phyloP scores from a whole-genome alignment of 345 rosid genomes.

The Heritiera fomes region DNA sequence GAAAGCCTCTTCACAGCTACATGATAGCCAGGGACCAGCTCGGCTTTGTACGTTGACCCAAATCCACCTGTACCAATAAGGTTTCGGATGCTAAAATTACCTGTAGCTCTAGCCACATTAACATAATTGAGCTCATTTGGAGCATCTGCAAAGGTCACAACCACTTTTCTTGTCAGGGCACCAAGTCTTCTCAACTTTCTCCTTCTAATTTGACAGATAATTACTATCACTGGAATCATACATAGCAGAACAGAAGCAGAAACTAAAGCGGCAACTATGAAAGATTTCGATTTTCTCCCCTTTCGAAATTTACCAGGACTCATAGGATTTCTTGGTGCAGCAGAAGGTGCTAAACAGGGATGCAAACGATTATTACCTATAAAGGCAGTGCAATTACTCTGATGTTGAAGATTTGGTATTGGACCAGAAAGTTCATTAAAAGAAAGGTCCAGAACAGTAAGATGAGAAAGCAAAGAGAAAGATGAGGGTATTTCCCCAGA shows the following conservation, averaged over 20 bases:
- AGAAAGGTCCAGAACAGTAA: conserved; percentile 46
- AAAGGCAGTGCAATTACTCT: conserved; percentile 39
- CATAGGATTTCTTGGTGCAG: conserved; percentile 7
- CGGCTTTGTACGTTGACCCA: conserved; percentile 73
- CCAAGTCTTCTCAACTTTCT: conserved; percentile 30
- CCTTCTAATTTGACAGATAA: conserved; percentile 32
- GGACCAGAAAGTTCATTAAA: conserved; percentile 60
- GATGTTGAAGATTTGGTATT: conserved; percentile 42
- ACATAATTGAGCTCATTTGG: conserved; percentile 55
- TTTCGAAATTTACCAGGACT: conserved; percentile 28
- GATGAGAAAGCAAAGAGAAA: conserved; percentile 44
- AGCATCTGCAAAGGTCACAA: conserved; percentile 62
- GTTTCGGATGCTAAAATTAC: conserved; percentile 52
- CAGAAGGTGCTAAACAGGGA: conserved; percentile 31
- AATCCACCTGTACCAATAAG: conserved; percentile 71
- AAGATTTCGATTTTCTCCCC: conserved; percentile 26
- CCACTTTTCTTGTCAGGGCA: conserved; percentile 38
- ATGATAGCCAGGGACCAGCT: conserved; percentile 51
- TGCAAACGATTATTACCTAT: conserved; percentile 39
- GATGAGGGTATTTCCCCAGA: conserved; percentile 56
- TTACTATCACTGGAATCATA: conserved; percentile 25
- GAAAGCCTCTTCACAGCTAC: conserved; percentile 71
- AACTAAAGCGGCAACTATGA: conserved; percentile 35
- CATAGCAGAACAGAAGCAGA: conserved; percentile 40
- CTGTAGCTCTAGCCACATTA: conserved; percentile 56